Evolutionary conservation across 139 green algal genomes (phyloP), one percentile per base, ranked within the genome.

Genomic region (Mychonastes homosphaera): DNA sequence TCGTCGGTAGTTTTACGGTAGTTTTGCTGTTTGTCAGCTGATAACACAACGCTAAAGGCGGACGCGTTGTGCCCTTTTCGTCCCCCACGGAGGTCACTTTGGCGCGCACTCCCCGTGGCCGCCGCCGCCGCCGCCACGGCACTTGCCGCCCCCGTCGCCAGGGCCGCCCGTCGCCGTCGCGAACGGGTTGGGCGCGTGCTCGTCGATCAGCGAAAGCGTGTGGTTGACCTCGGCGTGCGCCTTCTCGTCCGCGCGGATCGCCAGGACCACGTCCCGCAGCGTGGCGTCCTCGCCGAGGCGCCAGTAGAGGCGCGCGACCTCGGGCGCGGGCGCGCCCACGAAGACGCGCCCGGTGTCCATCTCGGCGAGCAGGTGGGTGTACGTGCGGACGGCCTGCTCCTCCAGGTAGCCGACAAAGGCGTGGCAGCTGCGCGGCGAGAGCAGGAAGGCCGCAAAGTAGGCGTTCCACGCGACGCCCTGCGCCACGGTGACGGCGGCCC

Each of bases 351-450:
- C 87, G 4, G 55, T 52, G 49, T 92, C 81, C 38, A 94, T 81
- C 29, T 88, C 80, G 38, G 65, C 19, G 1, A 92, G 62, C 24
- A 55, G 36, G 46, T 85, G 80, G 2, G 84, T 97, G 84, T 97
- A 97, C 1, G 91, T 97, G 43, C 81, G 78, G 2, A 95, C 80
- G 0, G 91, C 91, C 70, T 98, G 88, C 70, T 98, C 91, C 71
- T 97, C 89, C 54, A 96, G 68, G 68, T 96, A 96, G 1, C 81
- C 88, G 26, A 98, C 85, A 35, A 95, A 80, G 13, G 75, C 39
- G 70, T 98, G 90, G 69, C 82, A 92, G 50, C 64, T 72, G 21
- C 49, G 26, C 1, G 90, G 91, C 1, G 50, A 76, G 10, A 97
- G 9, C 40, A 91, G 36, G 70, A 98, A 97, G 15, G 65, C 55